Percentiles rank a stretch among this genome's conserved stretches.
Conservation (phyloP, 495 filamentous ascomycete species). For the Penicillium atrosanguineum region DNA sequence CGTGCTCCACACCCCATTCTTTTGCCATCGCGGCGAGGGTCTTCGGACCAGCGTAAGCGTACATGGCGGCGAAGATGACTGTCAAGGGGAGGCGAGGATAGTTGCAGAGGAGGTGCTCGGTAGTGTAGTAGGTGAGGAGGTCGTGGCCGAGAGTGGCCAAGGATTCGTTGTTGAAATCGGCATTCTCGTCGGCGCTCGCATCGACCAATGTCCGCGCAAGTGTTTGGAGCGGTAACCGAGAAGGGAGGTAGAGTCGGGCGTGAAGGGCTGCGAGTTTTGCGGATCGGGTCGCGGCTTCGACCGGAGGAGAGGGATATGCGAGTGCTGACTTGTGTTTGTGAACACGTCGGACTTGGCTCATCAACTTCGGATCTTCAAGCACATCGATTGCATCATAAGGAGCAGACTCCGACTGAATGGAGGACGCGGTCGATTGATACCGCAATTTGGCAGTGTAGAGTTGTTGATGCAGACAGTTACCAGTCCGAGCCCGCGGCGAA, state of each 20-base stretch:
- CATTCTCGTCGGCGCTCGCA: slow-evolving; percentile 71
- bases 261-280: slow-evolving; percentile 93
- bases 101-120: slow-evolving; percentile 79
- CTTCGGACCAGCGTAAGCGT: slow-evolving; percentile 71
- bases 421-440: slow-evolving; percentile 40
- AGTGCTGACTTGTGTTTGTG: slow-evolving; percentile 32
- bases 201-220: slow-evolving; percentile 86
- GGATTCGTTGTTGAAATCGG: slow-evolving; percentile 76
- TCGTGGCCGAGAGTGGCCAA: slow-evolving; percentile 78
- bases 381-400: slow-evolving; percentile 7
- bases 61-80: slow-evolving; percentile 79
- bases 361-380: slow-evolving; percentile 18
- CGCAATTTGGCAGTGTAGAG: slow-evolving; percentile 33
- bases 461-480: slow-evolving; percentile 46
- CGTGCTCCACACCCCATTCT: slow-evolving; percentile 89
- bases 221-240: slow-evolving; percentile 77
- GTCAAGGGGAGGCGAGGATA: slow-evolving; percentile 87
- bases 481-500: slow-evolving; percentile 50
- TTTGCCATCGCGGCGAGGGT: slow-evolving; percentile 65
- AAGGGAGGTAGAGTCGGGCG: slow-evolving; percentile 80
- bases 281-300: slow-evolving; percentile 65
- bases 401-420: slow-evolving; percentile 22
- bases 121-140: slow-evolving; percentile 79
- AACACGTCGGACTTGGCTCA: slow-evolving; percentile 14
- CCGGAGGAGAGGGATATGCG: slow-evolving; percentile 62